Evolutionary conservation across 2,329 filamentous ascomycete species (phyloP), one percentile per base, ranked within the genome.

Genomic region (Aspergillus nomiae): DNA sequence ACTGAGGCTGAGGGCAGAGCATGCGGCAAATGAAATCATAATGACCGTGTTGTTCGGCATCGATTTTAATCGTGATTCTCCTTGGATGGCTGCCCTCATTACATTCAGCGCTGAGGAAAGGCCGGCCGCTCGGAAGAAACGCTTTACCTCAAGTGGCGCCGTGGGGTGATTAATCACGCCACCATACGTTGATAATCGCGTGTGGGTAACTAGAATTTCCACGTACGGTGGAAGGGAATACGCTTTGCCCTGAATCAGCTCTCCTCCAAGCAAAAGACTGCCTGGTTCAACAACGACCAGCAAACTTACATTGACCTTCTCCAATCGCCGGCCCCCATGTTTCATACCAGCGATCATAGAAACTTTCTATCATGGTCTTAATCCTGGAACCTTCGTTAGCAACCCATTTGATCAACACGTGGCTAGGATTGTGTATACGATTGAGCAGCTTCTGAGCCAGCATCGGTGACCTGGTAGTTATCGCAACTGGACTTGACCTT

Each of bases 41-140:
- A 92, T 90, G 60, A 89, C 86, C 0, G 90, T 91, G 68, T 92
- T 92, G 75, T 92, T 92, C 0, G 90, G 90, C 89, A 92, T 92
- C 0, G 89, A 91, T 60, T 87, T 87, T 0, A 92, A 82, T 64
- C 89, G 85, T 0, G 83, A 80, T 71, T 92, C 90, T 38, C 89
- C 89, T 74, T 91, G 89, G 7, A 92, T 90, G 0, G 89, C 89
- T 1, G 88, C 88, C 26, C 90, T 86, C 82, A 92, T 86, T 5
- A 92, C 90, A 62, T 91, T 91, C n/a, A 92, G 76, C 0, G 90
- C 89, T 0, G 89, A 90, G 0, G 89, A 90, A 0, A 92, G 82
- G 1, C 89, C 88, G 0, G 89, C 90, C 0, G 89, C 87, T 46
- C 89, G 87, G 76, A 92, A 92, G 74, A 90, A 91, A 36, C 89